Base-by-base conservation (phyloP, 768 basidiomycete genomes). In the Hygrophorus russula region DNA sequence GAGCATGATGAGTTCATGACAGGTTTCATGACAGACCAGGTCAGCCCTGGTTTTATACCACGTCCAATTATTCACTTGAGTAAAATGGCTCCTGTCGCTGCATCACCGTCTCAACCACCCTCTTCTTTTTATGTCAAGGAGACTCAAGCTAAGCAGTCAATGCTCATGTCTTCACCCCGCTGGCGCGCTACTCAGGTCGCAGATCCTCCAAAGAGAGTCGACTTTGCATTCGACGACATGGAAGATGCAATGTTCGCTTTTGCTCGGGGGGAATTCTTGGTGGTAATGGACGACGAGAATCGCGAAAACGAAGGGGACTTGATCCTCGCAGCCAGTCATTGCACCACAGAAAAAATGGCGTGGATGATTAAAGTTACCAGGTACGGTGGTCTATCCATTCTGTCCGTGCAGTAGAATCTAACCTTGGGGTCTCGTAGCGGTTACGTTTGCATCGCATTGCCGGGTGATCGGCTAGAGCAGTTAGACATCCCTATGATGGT, bases 271-370 rank as follows among this genome's bases (percentile, higher is more conserved):
- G 88, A 94, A 56, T 92, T 97, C 51, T 70, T 99, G 43, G 87
- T 99, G 1, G 96, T 98, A 5, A 91, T 97, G 84, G 96, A 99
- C 59, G 94, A 98, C 62, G 88, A 96, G 63, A 70, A 71, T 50
- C 70, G 96, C 47, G 96, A 99, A 66, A 99, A 99, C 59, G 96
- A 99, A 59, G 94, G 96, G 2, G 96, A 99, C 61, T 66, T 99
- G 46, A 90, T 97, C 57, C 83, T 91, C 55, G 79, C 94, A 11
- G 96, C 79, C 2, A 70, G 71, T 18, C 74, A 79, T 41, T 80
- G 88, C 51, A 90, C 92, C 31, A 88, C 90, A 1, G 88, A 97
- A 62, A 88, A 92, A 57, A 98, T 99, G 96, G 94, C 96, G 0
- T 99, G 90, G 90, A 85, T 99, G 76, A 92, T 99, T 59, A 84